Evolutionary conservation across 495 filamentous ascomycete genomes (phyloP).

Genomic region (Aspergillus indologenus): DNA sequence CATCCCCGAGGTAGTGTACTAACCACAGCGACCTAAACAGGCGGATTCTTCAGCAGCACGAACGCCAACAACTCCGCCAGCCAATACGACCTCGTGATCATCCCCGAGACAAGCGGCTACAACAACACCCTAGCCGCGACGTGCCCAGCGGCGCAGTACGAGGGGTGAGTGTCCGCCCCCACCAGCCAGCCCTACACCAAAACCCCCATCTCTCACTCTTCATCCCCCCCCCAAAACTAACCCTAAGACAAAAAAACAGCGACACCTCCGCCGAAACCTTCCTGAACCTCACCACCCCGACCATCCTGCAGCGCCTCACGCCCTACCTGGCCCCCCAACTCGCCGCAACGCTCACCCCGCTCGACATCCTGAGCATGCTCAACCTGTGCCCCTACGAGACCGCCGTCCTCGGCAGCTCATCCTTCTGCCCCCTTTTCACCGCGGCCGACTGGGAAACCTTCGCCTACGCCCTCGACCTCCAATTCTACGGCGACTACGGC

Average conservation of each 20-base stretch:
- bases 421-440: constrained; percentile 55
- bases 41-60: constrained; percentile 37
- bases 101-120: constrained; percentile 44
- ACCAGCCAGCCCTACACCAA: no score
- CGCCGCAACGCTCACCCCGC: constrained; percentile 40
- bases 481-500: constrained; percentile 55
- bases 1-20: no score
- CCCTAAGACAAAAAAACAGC: constrained; percentile 28
- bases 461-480: constrained; percentile 56
- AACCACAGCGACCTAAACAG: no score
- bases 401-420: constrained; percentile 26
- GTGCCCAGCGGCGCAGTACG: constrained; percentile 18
- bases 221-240: not conserved
- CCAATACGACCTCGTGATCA: constrained; percentile 44
- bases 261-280: constrained; percentile 25
- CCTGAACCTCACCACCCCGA: constrained; percentile 26
- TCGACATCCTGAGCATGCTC: constrained; percentile 55
- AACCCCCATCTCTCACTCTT: no score
- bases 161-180: constrained; percentile 15
- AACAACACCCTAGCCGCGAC: constrained; percentile 49
- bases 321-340: constrained; percentile 34
- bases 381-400: constrained; percentile 36
- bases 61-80: constrained; percentile 35
- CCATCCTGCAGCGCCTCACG: constrained; percentile 25
- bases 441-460: constrained; percentile 55